Evolutionary conservation across 2,329 filamentous ascomycete genomes (phyloP), one percentile per base, ranked within the genome.

Genomic region (Boeremia exigua): DNA sequence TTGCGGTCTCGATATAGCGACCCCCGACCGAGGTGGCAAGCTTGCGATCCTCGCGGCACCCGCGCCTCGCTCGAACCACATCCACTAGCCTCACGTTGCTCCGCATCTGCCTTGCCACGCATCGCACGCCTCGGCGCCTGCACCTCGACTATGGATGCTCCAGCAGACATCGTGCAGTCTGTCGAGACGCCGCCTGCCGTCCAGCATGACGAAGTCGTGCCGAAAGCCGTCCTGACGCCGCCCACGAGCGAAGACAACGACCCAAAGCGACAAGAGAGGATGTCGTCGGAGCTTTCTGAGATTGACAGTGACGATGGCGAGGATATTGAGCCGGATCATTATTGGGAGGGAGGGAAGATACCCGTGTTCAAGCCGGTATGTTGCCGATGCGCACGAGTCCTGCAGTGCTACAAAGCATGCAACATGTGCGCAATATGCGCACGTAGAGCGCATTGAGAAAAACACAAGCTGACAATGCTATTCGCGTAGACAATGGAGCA

Each of bases 311-410:
- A 80, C 40, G 76, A 79, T 54, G 76, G 76, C 48, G 90, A 89
- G 64, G 90, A 95, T 49, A 84, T 96, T 50, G 81, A 88, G 42
- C 94, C 94, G 1, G 91, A 93, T 72, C 88, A 96, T 75, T 97
- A 91, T 81, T 96, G 92, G 71, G 93, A 85, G 49, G 84, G 82
- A 54, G 86, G 92, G 59, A 90, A 87, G 59, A 90, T 99, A 32
- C 94, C 95, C 8, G 89, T 99, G 58, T 99, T 99, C 79, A 94
- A 88, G 77, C 95, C 95, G 62, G 85, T 87, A 79, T 73, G 85
- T 84, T 48, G 58, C 62, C 45, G 25, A 39, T 25, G 27, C 48
- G 33, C 40, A 44, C 32, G 45, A 27, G 29, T 42, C 28, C 48
- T 46, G 48, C 49, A 32, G 44, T 39, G 40, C 38, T 36, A 34